Base-by-base conservation (phyloP, 2,329 filamentous ascomycete genomes). In the Pseudocercospora musae region DNA sequence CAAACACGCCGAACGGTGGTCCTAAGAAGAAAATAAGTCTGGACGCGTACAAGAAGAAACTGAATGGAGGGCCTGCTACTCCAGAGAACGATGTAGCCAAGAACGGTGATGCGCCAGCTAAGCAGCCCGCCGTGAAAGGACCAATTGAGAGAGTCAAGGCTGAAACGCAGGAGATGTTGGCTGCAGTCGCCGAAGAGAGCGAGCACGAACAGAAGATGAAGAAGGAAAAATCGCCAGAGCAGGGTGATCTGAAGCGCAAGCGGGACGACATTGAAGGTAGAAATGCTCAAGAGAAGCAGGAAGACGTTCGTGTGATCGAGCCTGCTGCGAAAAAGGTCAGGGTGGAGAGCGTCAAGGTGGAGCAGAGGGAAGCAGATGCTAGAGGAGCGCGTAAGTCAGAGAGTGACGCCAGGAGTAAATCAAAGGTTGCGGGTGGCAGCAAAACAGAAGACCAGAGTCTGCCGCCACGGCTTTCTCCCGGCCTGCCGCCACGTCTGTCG, bases 21-120 rank as follows among this genome's bases (percentile, higher is more conserved):
- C 78, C 79, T 23, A 87, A 84, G 76, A 87, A 86, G 77, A 87
- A 86, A 73, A 87, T 88, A 64, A 86, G 78, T 59, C 73, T 88
- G 58, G 83, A 80, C 46, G 85, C 84, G 42, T 88, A 87, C 74
- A 87, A 85, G 74, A 84, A 80, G 63, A 73, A 79, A 71, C 80
- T 76, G 63, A 78, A 75, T 59, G 77, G 72, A 46, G 74, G 71
- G 9, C 62, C 73, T 10, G 70, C 70, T 5, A 70, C 73, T 15
- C 65, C 72, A 18, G 66, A 67, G n/a, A 44, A 57, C 23, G 62
- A 67, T 53, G 29, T 46, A 5, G 57, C 58, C 67, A 63, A 59
- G 53, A 60, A 42, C 11, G 55, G 37, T 15, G 66, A 67, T 55
- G 68, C 65, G 60, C 63, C 64, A 27, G 62, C 58, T 9, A 71